Evolutionary conservation across 2,329 filamentous ascomycete genomes (phyloP).

Genomic region (Ophiostoma sp.): DNA sequence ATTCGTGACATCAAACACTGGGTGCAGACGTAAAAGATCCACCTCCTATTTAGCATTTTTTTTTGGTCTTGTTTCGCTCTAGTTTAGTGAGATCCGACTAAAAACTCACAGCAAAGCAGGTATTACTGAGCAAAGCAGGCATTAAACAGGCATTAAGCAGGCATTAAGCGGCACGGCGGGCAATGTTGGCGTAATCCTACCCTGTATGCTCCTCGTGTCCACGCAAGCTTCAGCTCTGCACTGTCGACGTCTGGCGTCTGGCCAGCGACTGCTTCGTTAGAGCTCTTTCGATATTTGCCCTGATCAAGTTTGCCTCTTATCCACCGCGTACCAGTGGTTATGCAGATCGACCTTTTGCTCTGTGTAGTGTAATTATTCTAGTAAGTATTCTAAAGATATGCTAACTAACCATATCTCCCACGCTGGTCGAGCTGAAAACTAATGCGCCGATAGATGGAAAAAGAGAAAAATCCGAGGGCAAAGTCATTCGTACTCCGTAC

Average conservation of each 20-base stretch:
- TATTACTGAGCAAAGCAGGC: neutral
- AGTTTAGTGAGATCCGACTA: neutral
- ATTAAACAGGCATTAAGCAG: neutral
- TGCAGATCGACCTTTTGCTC: neutral
- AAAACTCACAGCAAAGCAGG: neutral
- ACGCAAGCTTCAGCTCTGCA: neutral
- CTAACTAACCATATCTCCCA: neutral
- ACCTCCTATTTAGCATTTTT: neutral
- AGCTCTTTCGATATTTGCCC: neutral
- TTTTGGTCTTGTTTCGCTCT: neutral
- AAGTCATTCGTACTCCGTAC: no score
- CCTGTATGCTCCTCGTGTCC: neutral
- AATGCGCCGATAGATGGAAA: conserved; percentile 9
- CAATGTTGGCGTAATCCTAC: neutral
- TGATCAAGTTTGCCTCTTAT: neutral
- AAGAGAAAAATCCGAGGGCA: neutral
- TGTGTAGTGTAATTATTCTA: no score
- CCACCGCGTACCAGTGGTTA: neutral
- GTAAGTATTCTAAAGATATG: neutral
- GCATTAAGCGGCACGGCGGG: neutral
- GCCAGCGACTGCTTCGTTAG: no score
- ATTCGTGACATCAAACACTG: neutral
- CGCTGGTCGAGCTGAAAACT: neutral
- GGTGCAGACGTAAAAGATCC: neutral
- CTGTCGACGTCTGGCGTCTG: neutral